Evolutionary conservation across 2,329 filamentous ascomycete genomes (phyloP).

Genomic region (Claviceps arundinis): DNA sequence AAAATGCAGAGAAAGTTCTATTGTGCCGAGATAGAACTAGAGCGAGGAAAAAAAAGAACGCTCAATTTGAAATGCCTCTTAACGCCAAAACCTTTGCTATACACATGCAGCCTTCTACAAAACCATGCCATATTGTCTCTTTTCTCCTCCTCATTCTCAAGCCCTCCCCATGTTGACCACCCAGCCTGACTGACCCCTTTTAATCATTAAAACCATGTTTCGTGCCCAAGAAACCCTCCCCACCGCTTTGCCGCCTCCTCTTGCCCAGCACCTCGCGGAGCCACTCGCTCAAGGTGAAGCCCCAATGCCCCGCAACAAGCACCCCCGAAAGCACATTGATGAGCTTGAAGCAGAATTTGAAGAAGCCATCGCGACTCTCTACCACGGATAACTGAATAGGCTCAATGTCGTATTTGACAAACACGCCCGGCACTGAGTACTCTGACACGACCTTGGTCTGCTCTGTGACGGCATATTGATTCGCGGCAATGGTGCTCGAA

Average conservation of each 20-base stretch:
- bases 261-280: conserved; percentile 39
- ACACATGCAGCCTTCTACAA: not conserved
- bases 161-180: not conserved
- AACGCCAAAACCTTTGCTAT: not conserved
- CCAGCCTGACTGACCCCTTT: not conserved
- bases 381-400: conserved; percentile 78
- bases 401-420: conserved; percentile 98
- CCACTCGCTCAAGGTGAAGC: conserved; percentile 77
- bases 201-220: conserved; percentile 25
- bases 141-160: not conserved
- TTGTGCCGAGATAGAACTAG: too few relatives aligned
- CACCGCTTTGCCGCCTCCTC: conserved; percentile 30
- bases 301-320: conserved; percentile 86
- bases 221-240: conserved; percentile 36
- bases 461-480: conserved; percentile 95
- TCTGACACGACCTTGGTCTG: conserved; percentile 63
- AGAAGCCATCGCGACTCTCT: conserved; percentile 63
- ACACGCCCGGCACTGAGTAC: conserved; percentile 68
- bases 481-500: conserved; percentile 64
- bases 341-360: conserved; percentile 65
- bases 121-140: not conserved
- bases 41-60: not conserved
- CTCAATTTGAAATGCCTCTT: not conserved
- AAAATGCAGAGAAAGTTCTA: too few relatives aligned
- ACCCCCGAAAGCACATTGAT: conserved; percentile 88